Conservation (phyloP, 2,329 filamentous ascomycete genomes). For the Sphaerulina populicola region DNA sequence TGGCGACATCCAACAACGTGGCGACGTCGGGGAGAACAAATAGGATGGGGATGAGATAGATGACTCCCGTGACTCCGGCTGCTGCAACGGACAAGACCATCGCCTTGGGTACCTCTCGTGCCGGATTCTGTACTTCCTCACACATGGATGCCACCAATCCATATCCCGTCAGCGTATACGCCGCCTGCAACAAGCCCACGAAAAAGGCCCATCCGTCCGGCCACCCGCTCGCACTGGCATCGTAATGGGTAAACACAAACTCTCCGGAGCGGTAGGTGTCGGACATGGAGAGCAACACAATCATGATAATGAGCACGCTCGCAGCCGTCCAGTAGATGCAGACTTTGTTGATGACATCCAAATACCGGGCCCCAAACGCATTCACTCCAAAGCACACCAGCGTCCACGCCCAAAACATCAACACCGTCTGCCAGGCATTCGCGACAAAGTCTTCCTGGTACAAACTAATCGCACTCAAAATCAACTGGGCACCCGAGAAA, state of each 20-base stretch:
- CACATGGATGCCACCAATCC: slow-evolving; percentile 66
- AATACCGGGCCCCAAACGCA: slow-evolving; percentile 52
- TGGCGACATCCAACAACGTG: slow-evolving; percentile 56
- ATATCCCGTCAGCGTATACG: slow-evolving; percentile 56
- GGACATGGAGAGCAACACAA: slow-evolving; percentile 55
- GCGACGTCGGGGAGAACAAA: slow-evolving; percentile 65
- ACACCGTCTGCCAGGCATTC: slow-evolving; percentile 60
- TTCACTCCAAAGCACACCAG: slow-evolving; percentile 56
- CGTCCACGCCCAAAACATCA: slow-evolving; percentile 66
- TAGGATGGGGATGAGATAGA: slow-evolving; percentile 65
- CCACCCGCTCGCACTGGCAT: slow-evolving; percentile 58
- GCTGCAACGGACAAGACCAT: slow-evolving; percentile 62
- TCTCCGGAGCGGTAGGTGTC: slow-evolving; percentile 49
- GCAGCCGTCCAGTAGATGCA: slow-evolving; percentile 65
- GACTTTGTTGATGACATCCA: slow-evolving; percentile 63
- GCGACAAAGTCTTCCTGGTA: slow-evolving; percentile 62
- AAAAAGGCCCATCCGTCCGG: slow-evolving; percentile 64
- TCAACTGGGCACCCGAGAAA: slow-evolving; percentile 63
- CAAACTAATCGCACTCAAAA: slow-evolving; percentile 58
- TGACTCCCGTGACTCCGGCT: slow-evolving; percentile 55
- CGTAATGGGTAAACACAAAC: slow-evolving; percentile 62
- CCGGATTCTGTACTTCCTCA: slow-evolving; percentile 62
- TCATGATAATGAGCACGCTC: slow-evolving; percentile 60
- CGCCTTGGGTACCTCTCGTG: slow-evolving; percentile 61
- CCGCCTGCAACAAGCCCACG: slow-evolving; percentile 59